Evolutionary conservation across 140 eudicot species (phyloP).

Genomic region (Anethum foeniculum): DNA sequence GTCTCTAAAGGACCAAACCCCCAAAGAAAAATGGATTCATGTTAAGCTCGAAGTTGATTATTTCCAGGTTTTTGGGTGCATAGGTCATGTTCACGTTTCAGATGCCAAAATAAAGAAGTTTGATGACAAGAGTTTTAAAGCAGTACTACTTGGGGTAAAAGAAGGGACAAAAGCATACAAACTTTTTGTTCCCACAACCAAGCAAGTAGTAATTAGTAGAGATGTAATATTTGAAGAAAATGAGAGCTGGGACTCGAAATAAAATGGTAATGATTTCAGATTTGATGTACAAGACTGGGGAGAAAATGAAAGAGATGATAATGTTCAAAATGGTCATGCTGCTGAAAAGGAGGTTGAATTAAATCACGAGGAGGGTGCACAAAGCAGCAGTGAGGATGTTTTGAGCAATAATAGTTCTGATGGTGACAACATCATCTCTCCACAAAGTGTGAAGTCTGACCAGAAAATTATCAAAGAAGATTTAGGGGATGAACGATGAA

Average conservation of each 20-base stretch:
- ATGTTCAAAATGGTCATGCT: not conserved
- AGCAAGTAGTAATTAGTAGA: not conserved
- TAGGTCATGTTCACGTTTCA: not conserved
- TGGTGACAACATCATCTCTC: not conserved
- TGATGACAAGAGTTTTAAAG: not conserved
- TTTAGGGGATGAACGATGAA: not conserved
- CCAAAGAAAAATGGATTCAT: not conserved
- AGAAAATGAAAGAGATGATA: not conserved
- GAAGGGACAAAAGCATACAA: not conserved
- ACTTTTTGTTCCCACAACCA: not conserved
- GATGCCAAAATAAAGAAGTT: not conserved
- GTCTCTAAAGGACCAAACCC: not conserved
- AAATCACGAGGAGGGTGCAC: not conserved
- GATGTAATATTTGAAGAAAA: no score
- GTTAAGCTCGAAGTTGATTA: not conserved
- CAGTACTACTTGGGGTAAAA: not conserved
- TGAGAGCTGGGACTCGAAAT: no score
- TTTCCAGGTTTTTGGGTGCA: not conserved
- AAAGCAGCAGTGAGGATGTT: not conserved
- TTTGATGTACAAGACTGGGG: no score
- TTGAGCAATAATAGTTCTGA: not conserved
- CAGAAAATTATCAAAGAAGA: not conserved
- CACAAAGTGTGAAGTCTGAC: no score
- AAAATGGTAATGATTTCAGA: no score
- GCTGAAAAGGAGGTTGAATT: no score